These are phyloP conservation scores for Pseudogymnoascus verrucosus DNA, from an alignment of 2,329 filamentous ascomycete genomes.

Conservation along the genomic window DNA sequence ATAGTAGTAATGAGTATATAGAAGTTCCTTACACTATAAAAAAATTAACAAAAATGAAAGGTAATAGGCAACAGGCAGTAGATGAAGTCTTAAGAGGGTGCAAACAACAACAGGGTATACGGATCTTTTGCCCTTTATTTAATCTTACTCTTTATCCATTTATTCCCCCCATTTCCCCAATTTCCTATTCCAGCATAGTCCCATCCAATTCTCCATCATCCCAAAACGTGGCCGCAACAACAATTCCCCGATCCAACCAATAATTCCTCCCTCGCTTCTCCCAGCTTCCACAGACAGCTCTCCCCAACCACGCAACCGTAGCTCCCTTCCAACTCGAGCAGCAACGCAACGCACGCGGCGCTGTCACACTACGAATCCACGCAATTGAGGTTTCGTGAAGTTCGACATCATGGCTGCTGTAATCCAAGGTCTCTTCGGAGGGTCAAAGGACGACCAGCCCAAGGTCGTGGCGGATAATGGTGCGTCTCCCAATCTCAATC, in stretches of 20 bases:
- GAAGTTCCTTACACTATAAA: too few species aligned
- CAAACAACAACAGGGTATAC: too few species aligned
- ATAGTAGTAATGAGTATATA: too few species aligned
- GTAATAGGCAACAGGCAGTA: too few species aligned
- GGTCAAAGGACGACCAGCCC: constrained; percentile 49
- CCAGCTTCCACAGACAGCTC: not conserved
- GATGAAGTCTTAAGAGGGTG: too few species aligned
- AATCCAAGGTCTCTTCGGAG: constrained; percentile 56
- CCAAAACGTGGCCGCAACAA: constrained; percentile 1
- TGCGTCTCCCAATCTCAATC: constrained; percentile 34
- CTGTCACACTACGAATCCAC: not conserved
- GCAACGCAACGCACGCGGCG: not conserved
- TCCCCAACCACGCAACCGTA: not conserved
- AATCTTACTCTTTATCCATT: too few species aligned
- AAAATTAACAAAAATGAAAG: too few species aligned
- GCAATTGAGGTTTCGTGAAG: constrained; percentile 3
- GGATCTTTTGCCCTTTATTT: too few species aligned
- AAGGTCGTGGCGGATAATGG: constrained; percentile 49
- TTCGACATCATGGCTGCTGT: constrained; percentile 25
- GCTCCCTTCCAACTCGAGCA: not conserved
- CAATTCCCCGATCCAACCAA: not conserved
- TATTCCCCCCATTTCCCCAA: not conserved
- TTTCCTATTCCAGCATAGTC: not conserved
- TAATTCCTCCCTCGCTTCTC: constrained; percentile 4
- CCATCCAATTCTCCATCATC: not conserved